Conservation (phyloP, 2,329 filamentous ascomycete genomes). For the Mycosphaerella sp. region DNA sequence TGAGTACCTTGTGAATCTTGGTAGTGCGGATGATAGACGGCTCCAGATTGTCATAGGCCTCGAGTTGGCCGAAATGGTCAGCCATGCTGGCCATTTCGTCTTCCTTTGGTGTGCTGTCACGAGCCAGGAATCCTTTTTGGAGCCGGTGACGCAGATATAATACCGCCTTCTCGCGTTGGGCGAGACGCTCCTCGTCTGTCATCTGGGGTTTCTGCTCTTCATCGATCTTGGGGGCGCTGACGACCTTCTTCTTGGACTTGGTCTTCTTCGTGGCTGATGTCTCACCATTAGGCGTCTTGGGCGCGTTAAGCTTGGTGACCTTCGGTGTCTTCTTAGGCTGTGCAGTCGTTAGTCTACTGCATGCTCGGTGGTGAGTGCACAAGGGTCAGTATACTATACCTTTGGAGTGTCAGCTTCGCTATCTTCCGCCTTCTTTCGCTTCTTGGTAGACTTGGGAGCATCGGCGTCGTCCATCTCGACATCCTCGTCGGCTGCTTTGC, state of each 20-base stretch:
- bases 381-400: conserved; percentile 27
- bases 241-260: conserved; percentile 56
- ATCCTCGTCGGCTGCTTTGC: conserved; percentile 33
- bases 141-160: conserved; percentile 89
- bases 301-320: conserved; percentile 42
- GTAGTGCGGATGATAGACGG: conserved; percentile 81
- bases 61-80: conserved; percentile 71
- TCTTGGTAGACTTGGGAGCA: conserved; percentile 58
- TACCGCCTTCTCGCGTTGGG: conserved; percentile 61
- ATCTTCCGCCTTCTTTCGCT: conserved; percentile 69
- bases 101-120: conserved; percentile 77
- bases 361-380: neutral
- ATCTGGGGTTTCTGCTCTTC: conserved; percentile 54
- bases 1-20: conserved; percentile 98
- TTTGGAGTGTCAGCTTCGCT: conserved; percentile 65
- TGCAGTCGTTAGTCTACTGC: conserved; percentile 25
- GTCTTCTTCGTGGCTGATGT: conserved; percentile 35
- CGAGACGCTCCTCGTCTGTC: conserved; percentile 49
- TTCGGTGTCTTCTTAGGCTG: conserved; percentile 48
- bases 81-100: conserved; percentile 76
- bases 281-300: conserved; percentile 37
- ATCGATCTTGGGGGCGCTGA: conserved; percentile 46
- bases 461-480: conserved; percentile 58
- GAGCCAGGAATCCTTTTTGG: conserved; percentile 84
- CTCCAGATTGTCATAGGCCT: conserved; percentile 73